Percentiles rank a stretch among this genome's conserved stretches.
Conservation (phyloP, 306 rosid genomes). For the Medicago lupulina region DNA sequence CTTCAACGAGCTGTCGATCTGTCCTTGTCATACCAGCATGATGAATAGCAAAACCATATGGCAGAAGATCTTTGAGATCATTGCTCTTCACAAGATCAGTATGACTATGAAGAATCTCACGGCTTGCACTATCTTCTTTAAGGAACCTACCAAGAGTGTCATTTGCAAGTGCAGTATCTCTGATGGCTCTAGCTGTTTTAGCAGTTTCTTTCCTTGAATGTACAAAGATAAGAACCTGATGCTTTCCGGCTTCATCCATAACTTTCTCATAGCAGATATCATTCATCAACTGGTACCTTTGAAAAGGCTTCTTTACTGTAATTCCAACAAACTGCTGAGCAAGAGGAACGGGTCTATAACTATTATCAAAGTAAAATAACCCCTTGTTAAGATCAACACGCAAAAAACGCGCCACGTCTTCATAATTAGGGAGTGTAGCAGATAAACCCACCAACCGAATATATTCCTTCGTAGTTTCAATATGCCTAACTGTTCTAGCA, state of each 20-base stretch:
- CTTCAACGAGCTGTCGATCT: conserved; percentile 92
- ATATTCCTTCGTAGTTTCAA: conserved; percentile 87
- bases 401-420: conserved; percentile 87
- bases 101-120: conserved; percentile 92
- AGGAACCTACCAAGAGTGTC: conserved; percentile 92
- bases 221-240: conserved; percentile 94
- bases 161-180: conserved; percentile 92
- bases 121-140: conserved; percentile 94
- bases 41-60: conserved; percentile 97
- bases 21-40: conserved; percentile 92
- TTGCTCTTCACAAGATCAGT: conserved; percentile 91
- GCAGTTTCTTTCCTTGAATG: conserved; percentile 97
- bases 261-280: conserved; percentile 95
- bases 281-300: conserved; percentile 98
- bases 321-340: conserved; percentile 94
- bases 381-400: conserved; percentile 80
- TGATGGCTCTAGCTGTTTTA: conserved; percentile 92
- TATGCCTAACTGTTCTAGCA: conserved; percentile 95
- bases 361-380: conserved; percentile 79
- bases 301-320: conserved; percentile 89
- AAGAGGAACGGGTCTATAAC: conserved; percentile 97
- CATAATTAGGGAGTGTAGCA: conserved; percentile 90
- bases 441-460: conserved; percentile 95
- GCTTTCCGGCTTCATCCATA: conserved; percentile 88
- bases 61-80: conserved; percentile 92